phyloP scores from a whole-genome alignment of 2,329 filamentous ascomycete species.

The Pseudogymnoascus sp. region DNA sequence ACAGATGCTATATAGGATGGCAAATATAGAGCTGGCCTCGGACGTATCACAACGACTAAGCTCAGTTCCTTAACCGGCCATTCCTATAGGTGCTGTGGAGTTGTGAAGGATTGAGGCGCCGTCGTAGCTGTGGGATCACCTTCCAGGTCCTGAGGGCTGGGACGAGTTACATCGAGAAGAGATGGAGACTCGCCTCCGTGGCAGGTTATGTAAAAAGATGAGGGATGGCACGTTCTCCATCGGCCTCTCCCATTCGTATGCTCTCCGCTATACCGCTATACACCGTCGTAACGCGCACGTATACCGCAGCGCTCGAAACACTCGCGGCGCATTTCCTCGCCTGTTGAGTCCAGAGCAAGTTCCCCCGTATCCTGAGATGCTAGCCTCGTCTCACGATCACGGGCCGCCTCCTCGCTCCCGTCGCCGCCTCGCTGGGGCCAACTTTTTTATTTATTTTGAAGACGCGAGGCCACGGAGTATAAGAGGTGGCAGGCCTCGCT shows the following conservation, averaged over 20 bases:
- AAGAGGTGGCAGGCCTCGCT: not conserved
- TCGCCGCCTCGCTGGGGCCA: not conserved
- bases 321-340: conserved; percentile 2
- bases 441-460: not conserved
- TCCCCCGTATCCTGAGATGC: conserved; percentile 5
- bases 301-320: conserved; percentile 3
- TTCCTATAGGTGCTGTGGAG: not conserved
- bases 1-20: not conserved
- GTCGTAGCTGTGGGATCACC: not conserved
- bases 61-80: not conserved
- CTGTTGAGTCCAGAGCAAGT: not conserved
- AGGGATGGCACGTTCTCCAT: not conserved
- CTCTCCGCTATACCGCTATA: not conserved
- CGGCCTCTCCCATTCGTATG: not conserved
- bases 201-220: not conserved
- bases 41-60: not conserved
- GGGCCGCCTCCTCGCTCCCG: conserved; percentile 6
- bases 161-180: not conserved
- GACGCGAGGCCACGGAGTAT: not conserved
- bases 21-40: not conserved
- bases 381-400: conserved; percentile 6
- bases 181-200: not conserved
- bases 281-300: not conserved
- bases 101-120: not conserved
- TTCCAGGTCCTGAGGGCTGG: not conserved